phyloP scores from a whole-genome alignment of 2,329 filamentous ascomycete species.

The Venturiaceae sp. region DNA sequence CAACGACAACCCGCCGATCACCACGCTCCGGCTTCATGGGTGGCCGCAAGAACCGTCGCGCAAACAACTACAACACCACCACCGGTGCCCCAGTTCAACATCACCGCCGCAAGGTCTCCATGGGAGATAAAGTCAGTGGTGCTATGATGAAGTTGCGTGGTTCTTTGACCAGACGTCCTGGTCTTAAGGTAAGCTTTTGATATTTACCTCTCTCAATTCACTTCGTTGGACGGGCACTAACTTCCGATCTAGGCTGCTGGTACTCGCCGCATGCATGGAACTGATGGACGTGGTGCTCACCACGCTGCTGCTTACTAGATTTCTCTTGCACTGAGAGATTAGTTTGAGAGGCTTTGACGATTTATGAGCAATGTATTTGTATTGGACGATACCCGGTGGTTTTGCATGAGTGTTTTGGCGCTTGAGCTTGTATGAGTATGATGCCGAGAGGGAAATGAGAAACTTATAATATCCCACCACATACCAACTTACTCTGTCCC shows the following conservation, averaged over 20 bases:
- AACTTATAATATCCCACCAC: too few relatives aligned
- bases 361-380: not conserved
- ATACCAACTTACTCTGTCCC: too few relatives aligned
- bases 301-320: constrained; percentile 1
- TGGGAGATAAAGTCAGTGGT: constrained; percentile 71
- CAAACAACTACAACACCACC: constrained; percentile 15
- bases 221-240: not conserved
- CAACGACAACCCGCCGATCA: constrained; percentile 4
- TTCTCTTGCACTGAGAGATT: too few relatives aligned
- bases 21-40: constrained; percentile 18
- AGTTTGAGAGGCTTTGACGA: not conserved
- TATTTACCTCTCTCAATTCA: not conserved
- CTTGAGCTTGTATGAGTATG: not conserved
- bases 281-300: constrained; percentile 51
- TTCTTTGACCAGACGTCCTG: constrained; percentile 56
- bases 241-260: constrained; percentile 51
- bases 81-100: constrained; percentile 35
- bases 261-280: constrained; percentile 63
- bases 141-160: constrained; percentile 67
- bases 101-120: constrained; percentile 55
- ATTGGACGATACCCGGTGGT: not conserved
- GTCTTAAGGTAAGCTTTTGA: constrained; percentile 50
- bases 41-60: constrained; percentile 18
- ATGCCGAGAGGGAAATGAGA: not conserved
- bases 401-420: not conserved